phyloP scores from a whole-genome alignment of 2,329 filamentous ascomycete genomes.

The Plenodomus lindquistii region DNA sequence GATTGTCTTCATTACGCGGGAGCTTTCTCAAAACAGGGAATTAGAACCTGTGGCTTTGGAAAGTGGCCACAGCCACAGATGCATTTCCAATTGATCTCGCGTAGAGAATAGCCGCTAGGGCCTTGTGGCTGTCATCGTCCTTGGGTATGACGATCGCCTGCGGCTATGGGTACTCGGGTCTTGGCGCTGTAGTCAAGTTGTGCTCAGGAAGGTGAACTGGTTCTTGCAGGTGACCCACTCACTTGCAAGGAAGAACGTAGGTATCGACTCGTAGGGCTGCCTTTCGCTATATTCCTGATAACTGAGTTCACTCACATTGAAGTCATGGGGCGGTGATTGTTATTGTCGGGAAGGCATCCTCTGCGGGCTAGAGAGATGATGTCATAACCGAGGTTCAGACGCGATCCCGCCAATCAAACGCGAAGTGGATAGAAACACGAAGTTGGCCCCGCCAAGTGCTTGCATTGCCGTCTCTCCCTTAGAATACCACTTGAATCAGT shows the following conservation, averaged over 20 bases:
- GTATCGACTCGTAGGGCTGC: not conserved
- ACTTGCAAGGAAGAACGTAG: not conserved
- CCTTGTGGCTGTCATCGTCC: not conserved
- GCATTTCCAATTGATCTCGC: not conserved
- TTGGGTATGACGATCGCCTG: not conserved
- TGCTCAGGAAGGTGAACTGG: too few species aligned
- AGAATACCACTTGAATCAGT: not conserved
- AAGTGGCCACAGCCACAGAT: not conserved
- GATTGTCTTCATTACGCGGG: not conserved
- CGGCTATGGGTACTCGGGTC: not conserved
- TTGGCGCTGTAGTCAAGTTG: not conserved
- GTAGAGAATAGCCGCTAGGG: not conserved
- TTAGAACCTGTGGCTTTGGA: constrained; percentile 1
- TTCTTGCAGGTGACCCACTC: too few species aligned
- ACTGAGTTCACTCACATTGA: not conserved
- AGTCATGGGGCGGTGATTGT: not conserved
- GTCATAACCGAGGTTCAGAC: not conserved
- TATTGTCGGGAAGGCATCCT: too few species aligned
- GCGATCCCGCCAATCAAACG: not conserved
- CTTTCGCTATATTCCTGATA: not conserved
- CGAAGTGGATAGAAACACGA: not conserved
- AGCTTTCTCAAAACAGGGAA: constrained; percentile 4
- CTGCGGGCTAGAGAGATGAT: not conserved
- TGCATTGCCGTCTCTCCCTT: not conserved
- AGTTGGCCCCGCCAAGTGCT: not conserved